Evolutionary conservation across 805 yeast species (phyloP), one percentile per base, ranked within the genome.

Genomic region (Candida wancherniae): DNA sequence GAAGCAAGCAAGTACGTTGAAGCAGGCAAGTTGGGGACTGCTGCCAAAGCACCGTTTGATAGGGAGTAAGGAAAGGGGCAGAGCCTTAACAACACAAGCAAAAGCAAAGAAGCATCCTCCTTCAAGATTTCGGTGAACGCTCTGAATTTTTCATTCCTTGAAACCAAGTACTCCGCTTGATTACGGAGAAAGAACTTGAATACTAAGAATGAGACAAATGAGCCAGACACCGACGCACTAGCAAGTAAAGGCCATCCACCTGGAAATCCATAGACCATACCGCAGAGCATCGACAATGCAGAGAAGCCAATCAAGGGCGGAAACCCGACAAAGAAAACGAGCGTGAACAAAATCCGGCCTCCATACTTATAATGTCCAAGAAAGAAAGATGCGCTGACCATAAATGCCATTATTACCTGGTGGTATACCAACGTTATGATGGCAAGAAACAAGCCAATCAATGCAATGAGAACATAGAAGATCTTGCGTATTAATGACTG

Each of bases 31-130:
- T 84, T 82, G 0, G 94, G 95, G 9, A 90, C 73, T 2, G 94
- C 80, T 7, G 95, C 92, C 43, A 92, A 67, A 0, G 95, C 97
- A 4, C 96, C 97, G 49, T 90, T 90, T 0, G 92, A 80, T 19
- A 90, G 62, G 3, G 96, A 86, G 53, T 87, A 92, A 0, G 97
- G 97, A 47, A 90, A 71, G 1, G 98, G 98, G 45, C 96, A 86
- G 35, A 90, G 56, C 33, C 97, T 67, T 17, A 90, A 70, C 50
- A 90, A 63, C 31, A 82, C 73, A 31, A 90, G 57, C 15, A 92
- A 57, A 41, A 77, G 53, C 35, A 87, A 70, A 12, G 65, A 55
- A 43, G 81, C 80, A 33, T 75, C 73, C 36, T 85, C 94, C 44
- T 71, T 76, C 37, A 90, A 55, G 4, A 85, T 82, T 33, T 79